phyloP scores from a whole-genome alignment of 768 basidiomycete species.

The Hericium alpestre region DNA sequence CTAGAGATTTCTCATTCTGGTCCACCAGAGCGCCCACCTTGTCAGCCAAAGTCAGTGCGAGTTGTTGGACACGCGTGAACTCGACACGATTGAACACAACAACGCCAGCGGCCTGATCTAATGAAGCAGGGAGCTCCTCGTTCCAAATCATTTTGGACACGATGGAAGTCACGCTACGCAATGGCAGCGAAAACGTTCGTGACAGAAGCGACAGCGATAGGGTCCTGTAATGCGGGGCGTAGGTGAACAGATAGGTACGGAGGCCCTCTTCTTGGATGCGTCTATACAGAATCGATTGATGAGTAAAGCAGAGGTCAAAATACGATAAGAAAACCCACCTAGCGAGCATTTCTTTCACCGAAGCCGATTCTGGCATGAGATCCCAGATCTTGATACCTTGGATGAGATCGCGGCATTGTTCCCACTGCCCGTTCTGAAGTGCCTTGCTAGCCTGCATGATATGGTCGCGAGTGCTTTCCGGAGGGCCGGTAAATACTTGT shows the following conservation, averaged over 20 bases:
- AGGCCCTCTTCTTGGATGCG: conserved; percentile 98
- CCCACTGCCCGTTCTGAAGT: conserved; percentile 94
- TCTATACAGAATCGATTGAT: conserved; percentile 29
- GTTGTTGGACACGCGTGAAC: conserved; percentile 75
- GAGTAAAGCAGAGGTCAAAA: not conserved
- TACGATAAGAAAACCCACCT: conserved; percentile 41
- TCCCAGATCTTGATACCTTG: conserved; percentile 98
- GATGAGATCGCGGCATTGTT: conserved; percentile 85
- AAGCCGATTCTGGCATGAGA: conserved; percentile 79
- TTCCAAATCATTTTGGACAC: conserved; percentile 99
- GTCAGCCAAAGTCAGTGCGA: conserved; percentile 84
- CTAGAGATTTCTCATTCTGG: conserved; percentile 84
- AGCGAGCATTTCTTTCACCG: conserved; percentile 91
- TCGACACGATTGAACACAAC: conserved; percentile 92
- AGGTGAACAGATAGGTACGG: conserved; percentile 96
- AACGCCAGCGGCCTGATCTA: conserved; percentile 85
- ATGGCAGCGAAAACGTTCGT: conserved; percentile 75
- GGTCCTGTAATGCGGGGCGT: conserved; percentile 86
- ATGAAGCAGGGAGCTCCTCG: conserved; percentile 85
- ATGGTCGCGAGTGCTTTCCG: conserved; percentile 97
- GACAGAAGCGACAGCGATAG: conserved; percentile 83
- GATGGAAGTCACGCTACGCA: conserved; percentile 76
- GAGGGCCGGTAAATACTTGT: conserved; percentile 95
- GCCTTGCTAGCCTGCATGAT: conserved; percentile 99
- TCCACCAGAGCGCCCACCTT: conserved; percentile 80